phyloP scores from a whole-genome alignment of 805 yeast genomes.

The Barnettozyma californica region DNA sequence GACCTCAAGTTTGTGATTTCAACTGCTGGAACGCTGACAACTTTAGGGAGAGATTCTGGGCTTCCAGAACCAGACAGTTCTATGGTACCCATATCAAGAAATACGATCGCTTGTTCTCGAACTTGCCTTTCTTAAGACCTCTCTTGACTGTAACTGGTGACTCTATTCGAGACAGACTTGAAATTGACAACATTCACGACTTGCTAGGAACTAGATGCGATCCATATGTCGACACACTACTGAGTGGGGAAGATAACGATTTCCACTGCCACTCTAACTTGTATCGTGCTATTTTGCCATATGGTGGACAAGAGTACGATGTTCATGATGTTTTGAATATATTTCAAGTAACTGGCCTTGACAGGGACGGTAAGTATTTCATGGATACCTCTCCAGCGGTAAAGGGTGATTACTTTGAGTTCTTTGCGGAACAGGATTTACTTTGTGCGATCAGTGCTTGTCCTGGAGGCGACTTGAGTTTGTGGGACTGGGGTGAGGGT shows the following conservation, averaged over 20 bases:
- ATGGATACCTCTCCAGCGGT: constrained; percentile 68
- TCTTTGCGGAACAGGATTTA: constrained; percentile 62
- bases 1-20: constrained; percentile 68
- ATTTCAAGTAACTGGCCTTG: constrained; percentile 64
- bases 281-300: constrained; percentile 52
- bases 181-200: constrained; percentile 62
- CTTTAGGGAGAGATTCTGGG: constrained; percentile 65
- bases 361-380: constrained; percentile 59
- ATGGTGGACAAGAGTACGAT: constrained; percentile 59
- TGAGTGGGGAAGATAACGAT: constrained; percentile 61
- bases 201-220: constrained; percentile 66
- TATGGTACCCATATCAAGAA: constrained; percentile 59
- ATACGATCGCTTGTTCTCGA: constrained; percentile 61
- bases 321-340: constrained; percentile 68
- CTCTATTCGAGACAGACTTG: constrained; percentile 51
- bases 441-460: constrained; percentile 62
- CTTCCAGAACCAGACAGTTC: constrained; percentile 60
- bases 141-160: constrained; percentile 60
- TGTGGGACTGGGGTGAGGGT: constrained; percentile 70
- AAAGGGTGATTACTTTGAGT: constrained; percentile 55
- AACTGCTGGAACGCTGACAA: constrained; percentile 59
- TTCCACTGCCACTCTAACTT: constrained; percentile 65
- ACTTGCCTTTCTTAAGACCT: constrained; percentile 60
- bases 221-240: constrained; percentile 59
- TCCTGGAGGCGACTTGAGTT: constrained; percentile 65